phyloP scores from a whole-genome alignment of 306 rosid species.

The Carpinus fangiana region DNA sequence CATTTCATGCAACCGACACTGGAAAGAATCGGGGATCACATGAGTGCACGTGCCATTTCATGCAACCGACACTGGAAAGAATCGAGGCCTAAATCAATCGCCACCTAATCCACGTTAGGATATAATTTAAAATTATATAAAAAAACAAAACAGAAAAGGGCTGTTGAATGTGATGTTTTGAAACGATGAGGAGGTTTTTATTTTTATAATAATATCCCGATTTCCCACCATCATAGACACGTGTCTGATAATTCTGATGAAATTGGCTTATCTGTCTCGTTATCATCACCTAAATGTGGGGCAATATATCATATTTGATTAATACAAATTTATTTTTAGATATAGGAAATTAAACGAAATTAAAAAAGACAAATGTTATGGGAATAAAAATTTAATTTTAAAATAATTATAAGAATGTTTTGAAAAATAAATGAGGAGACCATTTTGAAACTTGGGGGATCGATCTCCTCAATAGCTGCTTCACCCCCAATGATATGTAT shows the following conservation, averaged over 20 bases:
- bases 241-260: neutral
- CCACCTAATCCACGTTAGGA: neutral
- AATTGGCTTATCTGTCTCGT: neutral
- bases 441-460: no score
- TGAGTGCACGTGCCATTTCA: neutral
- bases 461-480: no score
- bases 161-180: neutral
- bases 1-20: neutral
- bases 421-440: no score
- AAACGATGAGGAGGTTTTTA: neutral
- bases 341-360: no score
- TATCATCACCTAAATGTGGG: neutral
- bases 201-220: neutral
- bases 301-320: neutral
- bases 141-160: neutral
- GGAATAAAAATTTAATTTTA: no score
- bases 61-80: neutral
- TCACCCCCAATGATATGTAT: no score
- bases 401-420: no score
- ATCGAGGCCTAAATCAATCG: neutral
- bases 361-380: no score
- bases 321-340: no score
- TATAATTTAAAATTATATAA: neutral
- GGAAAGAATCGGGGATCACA: neutral
- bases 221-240: neutral